Base-by-base conservation (phyloP, 129 eudicot genomes). In the Ambrosia artemisiifolia region DNA sequence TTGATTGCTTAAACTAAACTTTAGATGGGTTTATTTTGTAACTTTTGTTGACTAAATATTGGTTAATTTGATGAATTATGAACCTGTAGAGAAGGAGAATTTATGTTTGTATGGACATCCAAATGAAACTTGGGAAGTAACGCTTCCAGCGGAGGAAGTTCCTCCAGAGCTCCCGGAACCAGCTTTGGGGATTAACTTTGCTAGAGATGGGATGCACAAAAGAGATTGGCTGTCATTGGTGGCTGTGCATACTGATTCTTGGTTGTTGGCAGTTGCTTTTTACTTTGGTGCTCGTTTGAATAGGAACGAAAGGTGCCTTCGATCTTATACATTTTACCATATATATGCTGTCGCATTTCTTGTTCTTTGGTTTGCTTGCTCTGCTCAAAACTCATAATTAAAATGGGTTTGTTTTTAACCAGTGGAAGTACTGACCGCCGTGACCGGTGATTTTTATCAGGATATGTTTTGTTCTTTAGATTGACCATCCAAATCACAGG, bases 131-230 rank as follows among this genome's bases (percentile, higher is more conserved):
- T 87, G 92, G 92, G 92, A 87, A 76, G 92, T 87, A 66, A 70
- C 85, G 3, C 65, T 87, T n/a, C 92, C 92, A 19, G 88, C 88
- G 12, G 92, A 87, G 65, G 88, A 87, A 74, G 92, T 87, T 32
- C 92, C 92, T 33, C 88, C 88, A 2, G 92, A 87, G 71, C 83
- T 87, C 50, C 92, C 92, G 2, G 92, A 87, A 82, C 92, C 92
- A 19, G 88, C 86, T 6, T 70, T 87, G 13, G 92, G 92, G 69
- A 87, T 87, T 61, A 87, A 87, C 77, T 87, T 87, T 61, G 92
- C 88, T 12, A 84, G 92, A 65, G 92, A 87, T 54, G 92, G 88
- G 49, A 87, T 87, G 92, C 73, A 79, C 44, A 84, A 85, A 55
- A 76, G 83, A 49, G 92, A 87, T 17, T 87, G 92, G 92, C 71